Evolutionary conservation across 2,329 filamentous ascomycete species (phyloP), one percentile per base, ranked within the genome.

Genomic region (Fusarium pseudonygamai): DNA sequence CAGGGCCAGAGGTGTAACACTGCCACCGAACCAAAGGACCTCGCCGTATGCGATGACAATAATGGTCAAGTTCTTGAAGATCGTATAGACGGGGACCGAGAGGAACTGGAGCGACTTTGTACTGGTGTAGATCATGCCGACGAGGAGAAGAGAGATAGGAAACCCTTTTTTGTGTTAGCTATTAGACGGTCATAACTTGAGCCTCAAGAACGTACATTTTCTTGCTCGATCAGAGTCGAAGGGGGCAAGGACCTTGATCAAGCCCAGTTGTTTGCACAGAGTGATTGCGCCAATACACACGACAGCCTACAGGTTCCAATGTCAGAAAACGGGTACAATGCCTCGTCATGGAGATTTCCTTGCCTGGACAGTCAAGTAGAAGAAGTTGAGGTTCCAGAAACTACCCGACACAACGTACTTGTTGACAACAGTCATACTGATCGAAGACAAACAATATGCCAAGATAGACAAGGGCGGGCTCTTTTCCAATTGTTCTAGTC

Each of bases 31-130:
- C 95, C 96, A 98, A 60, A 99, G 89, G 36, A 99, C 96, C 85
- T 99, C 96, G 77, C 96, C 96, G 77, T 99, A 99, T 63, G 96
- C 96, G 79, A 98, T 99, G 74, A 98, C 91, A 79, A 99, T 98
- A 83, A 97, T 99, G 70, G 96, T 98, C 86, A 99, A 84, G 86
- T 99, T 99, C 89, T 99, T 99, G 89, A 99, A 99, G 82, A 99
- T 99, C 63, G 96, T 99, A 85, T 99, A 99, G 32, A 99, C 96
- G 30, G 96, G 96, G 63, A 99, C 97, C 37, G 95, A 98, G 70
- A 99, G 93, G 84, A 92, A 98, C 84, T 98, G 95, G 50, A 99
- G 91, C 26, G 96, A 95, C 86, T 98, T 98, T 79, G 94, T 96
- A 79, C 94, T 92, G 62, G 96, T 98, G 85, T 98, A 99, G 84